Base-by-base conservation (phyloP, 345 rosid species). In the Mangifera indica region DNA sequence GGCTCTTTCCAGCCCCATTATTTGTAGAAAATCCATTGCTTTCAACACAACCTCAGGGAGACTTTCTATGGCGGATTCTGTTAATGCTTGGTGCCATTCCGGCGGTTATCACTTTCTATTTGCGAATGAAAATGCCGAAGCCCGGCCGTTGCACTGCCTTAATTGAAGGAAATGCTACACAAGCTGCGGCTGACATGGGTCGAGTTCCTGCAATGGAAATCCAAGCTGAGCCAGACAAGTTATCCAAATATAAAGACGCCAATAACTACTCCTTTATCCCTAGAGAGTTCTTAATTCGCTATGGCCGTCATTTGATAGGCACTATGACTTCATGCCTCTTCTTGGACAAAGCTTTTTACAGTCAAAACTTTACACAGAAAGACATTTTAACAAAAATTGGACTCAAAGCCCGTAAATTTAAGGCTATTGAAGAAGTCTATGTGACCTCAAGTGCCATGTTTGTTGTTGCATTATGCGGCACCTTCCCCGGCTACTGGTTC, bases 41-140 rank as follows among this genome's bases (percentile, higher is more conserved):
- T 0, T 85, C 92, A 0, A 86, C 89, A 1, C 89, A 80, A 51
- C 85, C 84, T 0, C 69, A 80, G 48, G 89, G 67, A 6, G 92
- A 88, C 69, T 86, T 17, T 12, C 64, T 86, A n/a, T 88, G 89
- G 87, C 71, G 89, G 57, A 75, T 83, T 21, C 84, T 87, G 59
- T 74, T 87, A 6, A 85, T 85, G 89, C n/a, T 86, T 1, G 92
- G 88, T 4, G 87, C 92, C n/a, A 3, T 84, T 2, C 88, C 92
- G 0, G 92, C 88, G 1, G 21, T 72, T 3, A 2, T 80, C 11
- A 84, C 92, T 2, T 87, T 45, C 74, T 84, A 81, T 32, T 88
- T 86, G 89, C 67, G 87, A 20, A 84, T 82, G 87, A 83, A 86
- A 49, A 86, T 88, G 87, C 92, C 92, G 0, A 88, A 86, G 74